These are phyloP conservation scores for Ormosia semicastrata DNA, from an alignment of 306 rosid genomes.

Conservation along the genomic window DNA sequence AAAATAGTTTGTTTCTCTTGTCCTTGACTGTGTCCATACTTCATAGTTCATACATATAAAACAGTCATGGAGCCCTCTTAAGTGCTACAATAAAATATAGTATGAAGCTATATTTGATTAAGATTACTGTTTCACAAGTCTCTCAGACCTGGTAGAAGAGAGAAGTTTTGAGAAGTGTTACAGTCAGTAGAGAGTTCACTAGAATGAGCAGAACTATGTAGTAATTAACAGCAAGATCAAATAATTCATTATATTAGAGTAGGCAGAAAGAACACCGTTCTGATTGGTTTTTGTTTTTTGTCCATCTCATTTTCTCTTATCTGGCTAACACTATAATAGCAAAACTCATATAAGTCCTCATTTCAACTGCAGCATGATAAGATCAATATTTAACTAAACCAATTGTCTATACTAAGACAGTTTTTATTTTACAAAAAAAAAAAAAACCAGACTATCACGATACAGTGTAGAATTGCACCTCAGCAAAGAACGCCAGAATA, in stretches of 20 bases:
- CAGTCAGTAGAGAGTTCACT: background rate
- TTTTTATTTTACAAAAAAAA: background rate
- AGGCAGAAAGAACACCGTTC: background rate
- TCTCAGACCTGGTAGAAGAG: background rate
- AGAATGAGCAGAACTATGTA: background rate
- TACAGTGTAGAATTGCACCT: constrained; percentile 48
- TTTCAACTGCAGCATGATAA: background rate
- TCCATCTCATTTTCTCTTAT: background rate
- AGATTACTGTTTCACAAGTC: background rate
- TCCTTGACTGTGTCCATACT: no score
- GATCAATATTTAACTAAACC: background rate
- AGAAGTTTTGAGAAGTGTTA: background rate
- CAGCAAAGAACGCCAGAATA: constrained; percentile 71
- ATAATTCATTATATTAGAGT: background rate
- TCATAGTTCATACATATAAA: no score
- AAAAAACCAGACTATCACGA: background rate
- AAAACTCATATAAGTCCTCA: background rate
- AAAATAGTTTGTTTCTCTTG: no score
- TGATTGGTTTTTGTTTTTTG: background rate
- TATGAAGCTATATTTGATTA: background rate
- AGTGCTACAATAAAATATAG: background rate
- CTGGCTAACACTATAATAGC: background rate
- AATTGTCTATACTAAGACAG: background rate
- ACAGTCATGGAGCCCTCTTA: background rate
- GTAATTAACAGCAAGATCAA: background rate